Conservation (phyloP, 305 asterid species). For the Andrographis paniculata region DNA sequence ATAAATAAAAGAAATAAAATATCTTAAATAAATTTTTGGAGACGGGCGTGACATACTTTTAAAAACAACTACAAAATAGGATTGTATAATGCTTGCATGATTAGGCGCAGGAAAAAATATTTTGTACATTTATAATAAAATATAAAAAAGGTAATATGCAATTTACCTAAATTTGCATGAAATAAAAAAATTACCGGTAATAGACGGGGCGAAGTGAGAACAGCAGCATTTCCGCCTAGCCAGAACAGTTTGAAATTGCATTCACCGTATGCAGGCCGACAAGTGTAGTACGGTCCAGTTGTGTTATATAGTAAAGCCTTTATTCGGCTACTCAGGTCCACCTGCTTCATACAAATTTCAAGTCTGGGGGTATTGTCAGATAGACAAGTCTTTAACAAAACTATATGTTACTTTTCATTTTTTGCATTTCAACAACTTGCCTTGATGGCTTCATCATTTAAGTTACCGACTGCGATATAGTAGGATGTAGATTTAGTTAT, state of each 20-base stretch:
- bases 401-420: not conserved
- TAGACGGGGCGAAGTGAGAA: slow-evolving; percentile 57
- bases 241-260: slow-evolving; percentile 40
- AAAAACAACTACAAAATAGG: too few relatives aligned
- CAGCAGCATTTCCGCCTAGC: slow-evolving; percentile 43
- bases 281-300: slow-evolving; percentile 47
- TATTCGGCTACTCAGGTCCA: slow-evolving; percentile 31
- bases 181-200: slow-evolving; percentile 40
- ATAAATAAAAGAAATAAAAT: too few relatives aligned
- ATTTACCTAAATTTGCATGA: too few relatives aligned
- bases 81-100: too few relatives aligned
- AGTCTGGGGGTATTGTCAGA: not conserved
- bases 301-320: slow-evolving; percentile 45
- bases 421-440: slow-evolving; percentile 26
- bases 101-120: too few relatives aligned
- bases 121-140: too few relatives aligned
- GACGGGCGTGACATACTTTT: too few relatives aligned
- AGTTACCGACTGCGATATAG: slow-evolving; percentile 66
- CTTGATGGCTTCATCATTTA: slow-evolving; percentile 43
- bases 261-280: slow-evolving; percentile 36
- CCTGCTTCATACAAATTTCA: slow-evolving; percentile 37
- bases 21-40: too few relatives aligned
- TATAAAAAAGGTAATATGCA: too few relatives aligned
- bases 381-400: not conserved
- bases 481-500: slow-evolving; percentile 45